Percentiles rank a stretch among this genome's conserved stretches.
Conservation (phyloP, 1,284 basidiomycete genomes). For the Coniferiporia weirii region DNA sequence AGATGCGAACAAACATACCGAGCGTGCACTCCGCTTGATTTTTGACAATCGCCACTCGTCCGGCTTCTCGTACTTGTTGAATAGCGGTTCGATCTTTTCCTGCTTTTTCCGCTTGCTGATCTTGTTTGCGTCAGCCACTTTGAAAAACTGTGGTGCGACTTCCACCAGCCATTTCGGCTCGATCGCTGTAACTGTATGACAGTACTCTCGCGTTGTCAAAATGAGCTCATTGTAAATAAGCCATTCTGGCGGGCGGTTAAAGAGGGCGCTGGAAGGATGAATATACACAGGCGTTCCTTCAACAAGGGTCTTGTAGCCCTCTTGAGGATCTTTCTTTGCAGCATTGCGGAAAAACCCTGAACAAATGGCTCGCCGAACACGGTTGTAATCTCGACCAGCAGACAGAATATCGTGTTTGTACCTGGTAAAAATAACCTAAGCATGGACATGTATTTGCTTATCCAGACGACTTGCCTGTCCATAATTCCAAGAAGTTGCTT, state of each 20-base stretch:
- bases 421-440: conserved; percentile 30
- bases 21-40: conserved; percentile 81
- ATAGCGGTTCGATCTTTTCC: conserved; percentile 95
- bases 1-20: conserved; percentile 42
- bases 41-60: conserved; percentile 90
- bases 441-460: conserved; percentile 4
- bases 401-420: conserved; percentile 96
- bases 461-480: conserved; percentile 67
- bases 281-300: conserved; percentile 98
- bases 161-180: conserved; percentile 99
- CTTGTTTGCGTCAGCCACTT: conserved; percentile 91
- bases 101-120: conserved; percentile 96
- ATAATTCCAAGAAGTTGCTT: conserved; percentile 98
- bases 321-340: conserved; percentile 91
- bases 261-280: conserved; percentile 94
- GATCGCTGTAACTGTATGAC: conserved; percentile 93
- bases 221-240: conserved; percentile 75
- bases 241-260: conserved; percentile 88
- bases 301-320: conserved; percentile 97
- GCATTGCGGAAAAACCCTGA: conserved; percentile 96
- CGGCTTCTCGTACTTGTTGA: conserved; percentile 85
- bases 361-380: conserved; percentile 92
- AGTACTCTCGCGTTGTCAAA: conserved; percentile 83
- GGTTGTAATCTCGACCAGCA: conserved; percentile 89
- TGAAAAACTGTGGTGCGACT: conserved; percentile 97